Base-by-base conservation (phyloP, 2,329 filamentous ascomycete genomes). In the Fusarium avenaceum region DNA sequence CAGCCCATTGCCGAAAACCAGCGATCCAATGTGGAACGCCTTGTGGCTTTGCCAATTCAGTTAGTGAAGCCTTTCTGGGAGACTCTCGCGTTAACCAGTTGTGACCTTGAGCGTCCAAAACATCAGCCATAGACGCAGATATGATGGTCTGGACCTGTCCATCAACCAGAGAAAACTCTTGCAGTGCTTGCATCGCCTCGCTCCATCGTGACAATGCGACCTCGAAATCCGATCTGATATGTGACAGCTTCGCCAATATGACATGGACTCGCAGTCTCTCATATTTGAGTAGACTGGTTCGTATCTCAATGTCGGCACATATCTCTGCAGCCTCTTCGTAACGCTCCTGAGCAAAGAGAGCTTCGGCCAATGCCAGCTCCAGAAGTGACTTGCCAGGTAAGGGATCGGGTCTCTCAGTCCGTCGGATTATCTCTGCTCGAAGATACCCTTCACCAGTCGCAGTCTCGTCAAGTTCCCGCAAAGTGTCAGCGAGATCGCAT, bases 401-500 rank as follows among this genome's bases (percentile, higher is more conserved):
- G 33, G 55, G 57, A 30, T 57, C 57, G 6, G 57, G 46, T 15
- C 50, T 65, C 42, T 60, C 47, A 6, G 51, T 45, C 38, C 57
- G 66, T 51, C 54, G 57, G 38, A 38, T 42, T 17, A 70, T 68
- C 33, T 72, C 69, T 22, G 44, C 33, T 7, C 64, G 63, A 40
- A 72, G 66, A 32, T 60, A 60, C 4, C 28, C 40, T 44, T 72
- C 66, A 17, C 63, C 64, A n/a, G 22, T 28, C 35, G 26, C 33
- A 30, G 69, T 57, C 8, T 70, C 42, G 44, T 69, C 50, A 22
- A 72, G 69, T 19, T 72, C 69, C 38, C 69, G 55, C 9, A 72
- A 26, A 26, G 69, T 54, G 48, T 72, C 69, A 4, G 69, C 69
- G n/a, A 68, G 65, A 17, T 72, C 67, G 44, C 69, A 70, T 22